Percentiles rank a stretch among this genome's conserved stretches.
These are phyloP conservation scores for Moesziomyces globuligerus DNA, from an alignment of 1,284 basidiomycete genomes.

Conservation along the genomic window DNA sequence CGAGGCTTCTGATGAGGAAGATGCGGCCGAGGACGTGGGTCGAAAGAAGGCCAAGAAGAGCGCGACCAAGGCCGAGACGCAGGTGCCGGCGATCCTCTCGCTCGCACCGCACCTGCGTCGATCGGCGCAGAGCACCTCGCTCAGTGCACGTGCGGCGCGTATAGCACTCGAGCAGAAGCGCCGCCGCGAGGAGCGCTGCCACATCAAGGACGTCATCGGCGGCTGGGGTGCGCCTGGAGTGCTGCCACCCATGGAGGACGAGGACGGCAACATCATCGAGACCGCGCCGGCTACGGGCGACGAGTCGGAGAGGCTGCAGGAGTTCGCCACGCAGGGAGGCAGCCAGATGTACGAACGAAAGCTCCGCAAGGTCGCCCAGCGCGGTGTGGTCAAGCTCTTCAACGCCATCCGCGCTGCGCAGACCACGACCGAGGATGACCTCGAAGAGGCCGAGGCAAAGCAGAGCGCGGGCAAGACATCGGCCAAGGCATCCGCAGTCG, in stretches of 20 bases:
- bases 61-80: constrained; percentile 7
- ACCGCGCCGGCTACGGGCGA: constrained; percentile 12
- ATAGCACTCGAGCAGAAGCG: constrained; percentile 58
- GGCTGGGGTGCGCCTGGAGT: constrained; percentile 65
- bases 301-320: constrained; percentile 26
- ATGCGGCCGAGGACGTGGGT: constrained; percentile 5
- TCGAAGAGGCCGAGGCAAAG: constrained; percentile 46
- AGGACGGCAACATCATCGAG: constrained; percentile 48
- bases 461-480: constrained; percentile 14
- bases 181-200: constrained; percentile 57
- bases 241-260: constrained; percentile 38
- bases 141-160: constrained; percentile 61
- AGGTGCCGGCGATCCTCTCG: constrained; percentile 56
- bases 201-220: constrained; percentile 64
- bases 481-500: neutral
- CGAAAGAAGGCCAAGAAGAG: constrained; percentile 15
- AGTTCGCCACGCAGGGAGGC: constrained; percentile 54
- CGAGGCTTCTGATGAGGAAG: constrained; percentile 12
- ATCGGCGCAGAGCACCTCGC: constrained; percentile 51
- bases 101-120: constrained; percentile 62
- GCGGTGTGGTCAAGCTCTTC: constrained; percentile 67
- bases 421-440: constrained; percentile 56
- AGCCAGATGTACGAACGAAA: constrained; percentile 59
- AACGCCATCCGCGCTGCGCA: constrained; percentile 66
- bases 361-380: constrained; percentile 63